Conservation (phyloP, 2,329 filamentous ascomycete species). For the Colletotrichum acutatum region DNA sequence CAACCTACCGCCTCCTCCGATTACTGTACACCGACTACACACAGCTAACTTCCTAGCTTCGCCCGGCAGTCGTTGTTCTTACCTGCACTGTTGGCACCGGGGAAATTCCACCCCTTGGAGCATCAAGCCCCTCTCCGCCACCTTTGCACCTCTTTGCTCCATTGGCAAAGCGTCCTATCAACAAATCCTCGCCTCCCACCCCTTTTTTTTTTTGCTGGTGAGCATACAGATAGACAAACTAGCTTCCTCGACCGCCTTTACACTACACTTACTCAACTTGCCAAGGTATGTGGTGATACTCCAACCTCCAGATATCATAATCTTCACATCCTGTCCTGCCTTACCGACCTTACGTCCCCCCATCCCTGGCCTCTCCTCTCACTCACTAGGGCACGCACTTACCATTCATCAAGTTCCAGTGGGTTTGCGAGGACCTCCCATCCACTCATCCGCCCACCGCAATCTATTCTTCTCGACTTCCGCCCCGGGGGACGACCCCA, state of each 20-base stretch:
- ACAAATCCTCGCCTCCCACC: not conserved
- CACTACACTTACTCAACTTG: not conserved
- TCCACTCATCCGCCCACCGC: slow-evolving; percentile 30
- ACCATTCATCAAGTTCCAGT: slow-evolving; percentile 22
- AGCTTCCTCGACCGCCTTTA: not conserved
- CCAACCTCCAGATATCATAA: not conserved
- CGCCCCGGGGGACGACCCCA: slow-evolving; percentile 21
- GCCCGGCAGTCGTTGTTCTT: slow-evolving; percentile 1
- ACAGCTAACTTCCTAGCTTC: slow-evolving; percentile 16
- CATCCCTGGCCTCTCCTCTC: not conserved
- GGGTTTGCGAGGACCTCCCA: slow-evolving; percentile 21
- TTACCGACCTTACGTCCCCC: not conserved
- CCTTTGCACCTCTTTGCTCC: not conserved
- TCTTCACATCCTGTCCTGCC: not conserved
- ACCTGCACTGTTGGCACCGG: not conserved
- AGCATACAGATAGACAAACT: not conserved
- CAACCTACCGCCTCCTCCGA: slow-evolving; percentile 3
- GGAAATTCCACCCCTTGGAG: slow-evolving; percentile 3
- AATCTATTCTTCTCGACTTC: slow-evolving; percentile 31
- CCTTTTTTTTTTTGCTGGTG: slow-evolving; percentile 14
- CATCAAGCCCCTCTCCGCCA: slow-evolving; percentile 19
- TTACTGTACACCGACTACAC: not conserved
- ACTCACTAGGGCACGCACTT: slow-evolving; percentile 19
- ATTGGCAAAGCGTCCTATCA: not conserved
- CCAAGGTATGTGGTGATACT: not conserved